These are phyloP conservation scores for Coccomyxa sp. DNA, from an alignment of 139 green algal genomes.

Conservation along the genomic window DNA sequence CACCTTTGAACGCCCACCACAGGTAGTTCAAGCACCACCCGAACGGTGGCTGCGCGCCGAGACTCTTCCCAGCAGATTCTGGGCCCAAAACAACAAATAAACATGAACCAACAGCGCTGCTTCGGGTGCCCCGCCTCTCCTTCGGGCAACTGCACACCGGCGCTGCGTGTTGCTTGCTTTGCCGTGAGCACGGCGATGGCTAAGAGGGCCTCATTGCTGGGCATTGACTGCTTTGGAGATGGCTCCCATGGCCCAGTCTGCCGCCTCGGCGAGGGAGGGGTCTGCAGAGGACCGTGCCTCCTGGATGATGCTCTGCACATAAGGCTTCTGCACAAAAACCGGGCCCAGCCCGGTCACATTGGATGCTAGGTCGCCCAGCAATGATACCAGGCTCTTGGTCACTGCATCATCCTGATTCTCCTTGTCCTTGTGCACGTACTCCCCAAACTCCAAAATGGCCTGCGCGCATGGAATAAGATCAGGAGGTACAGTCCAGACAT, in stretches of 20 bases:
- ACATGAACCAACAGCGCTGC: too few relatives aligned
- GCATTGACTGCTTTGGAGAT: slow-evolving; percentile 20
- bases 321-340: slow-evolving; percentile 40
- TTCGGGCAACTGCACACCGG: too few relatives aligned
- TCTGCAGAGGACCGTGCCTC: slow-evolving; percentile 8
- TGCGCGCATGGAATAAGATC: slow-evolving; percentile 1
- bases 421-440: slow-evolving; percentile 55
- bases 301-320: slow-evolving; percentile 36
- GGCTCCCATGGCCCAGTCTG: slow-evolving; percentile 20
- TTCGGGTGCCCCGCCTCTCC: too few relatives aligned
- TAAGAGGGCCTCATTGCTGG: background rate
- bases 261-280: slow-evolving; percentile 3
- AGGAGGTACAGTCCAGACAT: background rate
- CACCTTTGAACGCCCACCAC: too few relatives aligned
- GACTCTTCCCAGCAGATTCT: too few relatives aligned
- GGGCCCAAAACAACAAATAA: too few relatives aligned
- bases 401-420: slow-evolving; percentile 50
- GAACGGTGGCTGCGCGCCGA: too few relatives aligned
- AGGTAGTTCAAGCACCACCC: too few relatives aligned
- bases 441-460: slow-evolving; percentile 58
- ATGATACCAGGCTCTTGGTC: slow-evolving; percentile 44
- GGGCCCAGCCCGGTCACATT: slow-evolving; percentile 28
- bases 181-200: too few relatives aligned
- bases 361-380: slow-evolving; percentile 70
- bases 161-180: too few relatives aligned